These are phyloP conservation scores for Fusarium irregulare DNA, from an alignment of 2,329 filamentous ascomycete species.

Conservation along the genomic window DNA sequence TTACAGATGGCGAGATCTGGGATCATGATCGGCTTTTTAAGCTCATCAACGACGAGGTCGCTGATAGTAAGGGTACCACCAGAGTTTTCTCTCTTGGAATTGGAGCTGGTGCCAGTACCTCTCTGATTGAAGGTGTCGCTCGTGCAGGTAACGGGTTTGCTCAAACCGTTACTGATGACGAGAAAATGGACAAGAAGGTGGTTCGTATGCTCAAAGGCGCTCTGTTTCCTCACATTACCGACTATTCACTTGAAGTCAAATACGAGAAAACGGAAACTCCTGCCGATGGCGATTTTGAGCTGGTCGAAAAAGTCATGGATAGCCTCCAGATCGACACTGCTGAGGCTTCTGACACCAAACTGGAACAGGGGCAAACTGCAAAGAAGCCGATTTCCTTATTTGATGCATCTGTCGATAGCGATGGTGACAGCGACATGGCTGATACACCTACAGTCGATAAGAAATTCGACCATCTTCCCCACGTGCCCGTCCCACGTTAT, in stretches of 20 bases:
- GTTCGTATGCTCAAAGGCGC: constrained; percentile 80
- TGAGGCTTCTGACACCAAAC: constrained; percentile 1
- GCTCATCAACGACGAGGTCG: constrained; percentile 57
- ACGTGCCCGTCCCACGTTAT: constrained; percentile 63
- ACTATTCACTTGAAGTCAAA: constrained; percentile 73
- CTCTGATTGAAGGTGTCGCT: constrained; percentile 66
- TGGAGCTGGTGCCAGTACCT: constrained; percentile 61
- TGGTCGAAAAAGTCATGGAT: constrained; percentile 69
- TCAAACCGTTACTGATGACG: constrained; percentile 70
- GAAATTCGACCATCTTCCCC: constrained; percentile 64
- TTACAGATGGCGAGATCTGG: constrained; percentile 69
- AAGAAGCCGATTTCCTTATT: constrained; percentile 69
- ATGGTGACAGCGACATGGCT: constrained; percentile 52
- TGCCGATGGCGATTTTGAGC: constrained; percentile 67
- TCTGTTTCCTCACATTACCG: constrained; percentile 71
- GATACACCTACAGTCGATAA: constrained; percentile 40
- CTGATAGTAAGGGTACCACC: constrained; percentile 55
- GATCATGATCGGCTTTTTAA: constrained; percentile 56
- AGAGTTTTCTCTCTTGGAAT: constrained; percentile 68
- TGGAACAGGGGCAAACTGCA: constrained; percentile 14
- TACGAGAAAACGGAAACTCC: constrained; percentile 54
- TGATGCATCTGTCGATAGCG: constrained; percentile 58
- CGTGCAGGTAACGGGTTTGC: constrained; percentile 67
- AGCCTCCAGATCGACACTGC: constrained; percentile 55
- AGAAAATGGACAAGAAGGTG: constrained; percentile 76